Evolutionary conservation across 2,329 filamentous ascomycete genomes (phyloP), one percentile per base, ranked within the genome.

Genomic region (Orbilia quercus): DNA sequence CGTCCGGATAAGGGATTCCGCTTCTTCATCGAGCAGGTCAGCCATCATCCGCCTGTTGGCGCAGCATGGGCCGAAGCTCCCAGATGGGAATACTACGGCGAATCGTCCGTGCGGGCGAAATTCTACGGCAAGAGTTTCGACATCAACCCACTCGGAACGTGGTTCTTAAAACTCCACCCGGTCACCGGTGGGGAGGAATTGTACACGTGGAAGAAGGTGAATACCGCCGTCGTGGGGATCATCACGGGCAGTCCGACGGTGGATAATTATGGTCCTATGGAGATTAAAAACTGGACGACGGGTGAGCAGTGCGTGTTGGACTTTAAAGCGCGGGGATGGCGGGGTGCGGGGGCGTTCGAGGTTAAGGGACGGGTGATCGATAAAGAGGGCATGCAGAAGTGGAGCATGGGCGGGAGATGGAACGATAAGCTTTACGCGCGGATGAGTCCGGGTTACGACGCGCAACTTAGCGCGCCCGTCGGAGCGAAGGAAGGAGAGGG

Each of bases 181-280:
- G 86, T 85, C 0, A 84, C 87, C 1, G 91, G 90, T 2, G 90
- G 88, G 7, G 89, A 91, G 75, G 95, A 99, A 77, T 84, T 97
- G 1, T 99, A 96, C 81, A 97, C 94, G 0, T 99, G 95, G 95
- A 98, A 97, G 82, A 99, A 99, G 82, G 92, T 97, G 16, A 98
- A 93, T 0, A 95, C 92, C 0, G 96, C 93, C 1, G 95, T 99
- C n/a, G 89, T 98, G 71, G 95, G 95, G 69, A 99, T 99, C 81
- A 97, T 99, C 78, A 98, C 94, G 0, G 95, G 95, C 51, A 96
- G 91, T 77, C 95, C 95, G 0, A 91, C 91, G 0, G 91, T 99
- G n/a, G 95, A 99, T 82, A 97, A 99, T 81, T 98, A 98, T 80
- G 95, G 95, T 0, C 85, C 89, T 0, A 98, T 99, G 91, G 92